Percentiles rank a stretch among this genome's conserved stretches.
Conservation (phyloP, 2,329 filamentous ascomycete genomes). For the Cladosporium colombiae region DNA sequence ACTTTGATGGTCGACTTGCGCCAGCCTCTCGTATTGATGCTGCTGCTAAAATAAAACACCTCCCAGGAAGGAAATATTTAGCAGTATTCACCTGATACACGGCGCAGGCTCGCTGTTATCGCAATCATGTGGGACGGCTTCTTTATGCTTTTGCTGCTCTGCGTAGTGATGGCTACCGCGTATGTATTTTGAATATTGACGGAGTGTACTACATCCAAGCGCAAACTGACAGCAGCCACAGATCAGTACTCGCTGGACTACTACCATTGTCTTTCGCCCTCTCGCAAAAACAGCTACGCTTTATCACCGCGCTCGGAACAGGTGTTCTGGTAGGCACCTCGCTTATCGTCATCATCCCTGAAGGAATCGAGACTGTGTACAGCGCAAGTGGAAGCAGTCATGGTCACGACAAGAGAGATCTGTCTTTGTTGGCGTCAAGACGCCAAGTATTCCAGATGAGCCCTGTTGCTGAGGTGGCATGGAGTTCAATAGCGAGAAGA, state of each 20-base stretch:
- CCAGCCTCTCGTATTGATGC: not conserved
- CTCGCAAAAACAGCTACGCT: constrained; percentile 79
- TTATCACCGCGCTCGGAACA: constrained; percentile 90
- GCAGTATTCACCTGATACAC: not conserved
- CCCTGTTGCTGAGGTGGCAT: constrained; percentile 11
- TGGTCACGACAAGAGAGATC: constrained; percentile 23
- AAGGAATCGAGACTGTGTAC: constrained; percentile 89
- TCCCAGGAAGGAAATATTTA: not conserved
- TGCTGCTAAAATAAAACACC: not conserved
- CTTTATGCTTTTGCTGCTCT: constrained; percentile 64
- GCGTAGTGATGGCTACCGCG: constrained; percentile 66
- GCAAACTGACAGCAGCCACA: constrained; percentile 43
- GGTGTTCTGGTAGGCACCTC: constrained; percentile 93
- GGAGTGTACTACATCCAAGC: not conserved
- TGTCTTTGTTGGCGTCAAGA: not conserved
- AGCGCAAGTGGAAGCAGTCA: constrained; percentile 44
- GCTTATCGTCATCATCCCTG: constrained; percentile 94
- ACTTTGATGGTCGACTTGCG: constrained; percentile 5
- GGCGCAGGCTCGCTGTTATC: constrained; percentile 11
- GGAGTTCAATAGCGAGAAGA: not conserved
- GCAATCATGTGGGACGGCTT: constrained; percentile 60
- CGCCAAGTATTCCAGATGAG: not conserved
- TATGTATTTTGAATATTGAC: constrained; percentile 41
- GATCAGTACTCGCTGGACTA: constrained; percentile 90
- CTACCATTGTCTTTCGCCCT: constrained; percentile 86